Conservation (phyloP, 2,329 filamentous ascomycete species). For the Monilinia fructicola region DNA sequence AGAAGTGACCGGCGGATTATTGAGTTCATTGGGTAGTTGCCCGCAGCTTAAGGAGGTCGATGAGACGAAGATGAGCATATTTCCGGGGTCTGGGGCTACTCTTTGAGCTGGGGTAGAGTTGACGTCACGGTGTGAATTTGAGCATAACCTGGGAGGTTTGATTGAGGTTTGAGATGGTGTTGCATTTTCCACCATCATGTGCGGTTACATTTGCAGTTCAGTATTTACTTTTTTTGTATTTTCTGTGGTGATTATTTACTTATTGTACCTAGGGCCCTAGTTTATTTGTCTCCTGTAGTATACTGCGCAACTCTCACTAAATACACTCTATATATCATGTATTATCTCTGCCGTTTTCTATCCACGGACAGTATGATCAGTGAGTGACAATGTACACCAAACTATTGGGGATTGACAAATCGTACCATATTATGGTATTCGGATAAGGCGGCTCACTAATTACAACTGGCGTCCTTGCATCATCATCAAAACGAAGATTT, state of each 20-base stretch:
- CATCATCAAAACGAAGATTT: no score
- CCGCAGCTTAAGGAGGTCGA: not conserved
- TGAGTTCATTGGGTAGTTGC: not conserved
- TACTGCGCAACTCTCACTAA: not conserved
- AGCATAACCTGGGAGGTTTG: conserved; percentile 4
- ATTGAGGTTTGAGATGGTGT: not conserved
- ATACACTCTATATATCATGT: not conserved
- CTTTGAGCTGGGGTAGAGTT: not conserved
- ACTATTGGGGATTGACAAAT: not conserved
- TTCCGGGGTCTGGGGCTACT: not conserved
- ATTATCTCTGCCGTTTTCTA: not conserved
- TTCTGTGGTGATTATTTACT: not conserved
- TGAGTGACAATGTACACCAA: not conserved
- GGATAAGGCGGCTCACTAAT: no score
- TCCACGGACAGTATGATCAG: not conserved
- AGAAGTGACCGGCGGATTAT: not conserved
- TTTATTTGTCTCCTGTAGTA: not conserved
- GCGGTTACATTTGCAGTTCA: not conserved
- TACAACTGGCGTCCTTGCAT: no score
- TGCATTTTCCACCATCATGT: not conserved
- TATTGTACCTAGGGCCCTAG: not conserved
- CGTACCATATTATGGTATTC: no score
- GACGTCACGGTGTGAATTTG: not conserved
- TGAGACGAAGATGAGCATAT: not conserved
- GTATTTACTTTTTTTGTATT: not conserved